Evolutionary conservation across 1,139 yeast species (phyloP), one percentile per base, ranked within the genome.

Genomic region (Yamadazyma sp.): DNA sequence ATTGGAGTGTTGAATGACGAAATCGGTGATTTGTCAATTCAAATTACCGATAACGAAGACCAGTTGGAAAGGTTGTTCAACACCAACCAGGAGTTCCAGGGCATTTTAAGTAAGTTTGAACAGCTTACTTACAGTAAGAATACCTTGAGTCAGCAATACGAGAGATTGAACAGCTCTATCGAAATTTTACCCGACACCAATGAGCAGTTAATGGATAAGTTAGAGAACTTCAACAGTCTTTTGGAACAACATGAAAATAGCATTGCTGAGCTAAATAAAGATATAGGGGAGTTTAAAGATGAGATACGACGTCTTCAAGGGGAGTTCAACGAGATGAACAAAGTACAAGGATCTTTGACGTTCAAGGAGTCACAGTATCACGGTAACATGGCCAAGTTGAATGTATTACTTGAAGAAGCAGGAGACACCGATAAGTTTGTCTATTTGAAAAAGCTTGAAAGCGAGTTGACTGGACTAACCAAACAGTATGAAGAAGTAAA

Each of bases 31-130:
- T 59, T 85, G 10, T 77, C 80, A 30, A 44, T 48, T 17, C 64
- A 78, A 40, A 73, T 91, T 41, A 73, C 74, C 12, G 56, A 58
- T 3, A 70, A 81, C 3, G 83, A 84, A 24, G 60, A 62, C 23
- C 78, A 84, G 47, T 77, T 89, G 2, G 83, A 85, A 36, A 60
- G 59, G 10, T 64, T 91, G 6, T 88, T 89, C 59, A 79, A 79
- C 34, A 75, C 88, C 1, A 87, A 88, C 55, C 96, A 88, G 58
- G 84, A 82, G 44, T 89, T 86, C 53, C 96, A 89, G 56, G 74
- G 79, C 44, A 79, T 82, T 1, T 58, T 88, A 22, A 81, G 85
- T 30, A 79, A 78, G 48, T 61, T 81, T 23, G 88, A 85, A 32
- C 81, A 79, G 44, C 59, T 83, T 33, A 62, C 64, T 26, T 78